A percentile compares a stretch with the other conserved stretches of the same genome.
phyloP scores from a whole-genome alignment of 805 yeast species.

The Lachancea sp. region DNA sequence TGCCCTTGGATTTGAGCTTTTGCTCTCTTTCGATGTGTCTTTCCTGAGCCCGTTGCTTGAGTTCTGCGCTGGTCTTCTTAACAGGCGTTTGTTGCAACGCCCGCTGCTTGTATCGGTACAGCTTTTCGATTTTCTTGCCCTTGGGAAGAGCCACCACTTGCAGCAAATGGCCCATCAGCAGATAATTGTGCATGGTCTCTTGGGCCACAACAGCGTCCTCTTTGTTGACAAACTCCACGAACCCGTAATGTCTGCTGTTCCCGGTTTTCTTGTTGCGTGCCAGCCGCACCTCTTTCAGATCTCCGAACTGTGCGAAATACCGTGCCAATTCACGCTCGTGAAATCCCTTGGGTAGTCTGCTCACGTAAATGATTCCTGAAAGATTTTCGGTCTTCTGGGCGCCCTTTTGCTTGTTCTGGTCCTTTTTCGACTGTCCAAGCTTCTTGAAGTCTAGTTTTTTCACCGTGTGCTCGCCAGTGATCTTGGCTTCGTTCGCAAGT shows the following conservation, averaged over 20 bases:
- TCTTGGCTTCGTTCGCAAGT: slow-evolving; percentile 13
- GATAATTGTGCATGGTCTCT: slow-evolving; percentile 93
- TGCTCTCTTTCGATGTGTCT: slow-evolving; percentile 32
- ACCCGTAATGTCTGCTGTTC: slow-evolving; percentile 84
- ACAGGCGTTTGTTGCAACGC: slow-evolving; percentile 29
- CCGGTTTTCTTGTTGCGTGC: slow-evolving; percentile 91
- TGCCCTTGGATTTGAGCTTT: slow-evolving; percentile 33
- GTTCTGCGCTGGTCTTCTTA: slow-evolving; percentile 27
- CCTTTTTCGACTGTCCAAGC: slow-evolving; percentile 15
- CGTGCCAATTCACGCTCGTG: slow-evolving; percentile 68
- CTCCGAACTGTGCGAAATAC: slow-evolving; percentile 90
- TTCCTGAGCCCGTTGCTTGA: slow-evolving; percentile 29
- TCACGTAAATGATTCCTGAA: slow-evolving; percentile 76
- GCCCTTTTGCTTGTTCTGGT: slow-evolving; percentile 10
- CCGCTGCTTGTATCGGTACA: slow-evolving; percentile 32
- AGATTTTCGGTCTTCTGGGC: slow-evolving; percentile 22
- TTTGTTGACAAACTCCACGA: slow-evolving; percentile 67
- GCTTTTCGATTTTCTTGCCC: slow-evolving; percentile 40
- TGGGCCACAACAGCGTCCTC: slow-evolving; percentile 85
- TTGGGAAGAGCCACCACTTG: slow-evolving; percentile 51
- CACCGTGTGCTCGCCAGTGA: slow-evolving; percentile 17
- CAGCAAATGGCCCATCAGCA: slow-evolving; percentile 79
- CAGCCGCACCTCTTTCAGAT: slow-evolving; percentile 65
- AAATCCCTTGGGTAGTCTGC: slow-evolving; percentile 90
- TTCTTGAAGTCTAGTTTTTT: slow-evolving; percentile 25